Base-by-base conservation (phyloP, 2,329 filamentous ascomycete species). In the Colletotrichum siamense region DNA sequence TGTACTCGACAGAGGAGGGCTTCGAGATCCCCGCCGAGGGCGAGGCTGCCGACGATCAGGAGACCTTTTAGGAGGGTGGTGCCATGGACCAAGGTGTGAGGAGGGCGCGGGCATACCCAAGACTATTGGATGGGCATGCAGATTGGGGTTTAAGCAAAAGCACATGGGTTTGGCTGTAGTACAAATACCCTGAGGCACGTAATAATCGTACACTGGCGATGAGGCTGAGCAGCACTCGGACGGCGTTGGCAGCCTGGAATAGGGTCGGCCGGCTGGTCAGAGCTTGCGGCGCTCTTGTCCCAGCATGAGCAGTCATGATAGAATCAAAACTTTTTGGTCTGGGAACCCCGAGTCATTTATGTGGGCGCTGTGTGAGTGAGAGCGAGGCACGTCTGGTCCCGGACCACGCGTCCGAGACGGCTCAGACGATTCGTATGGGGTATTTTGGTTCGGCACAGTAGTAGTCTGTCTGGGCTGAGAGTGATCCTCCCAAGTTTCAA, bases 1-100 rank as follows among this genome's bases (percentile, higher is more conserved):
- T 99, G 79, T 99, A 99, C 90, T 98, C 96, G 77, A 99, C 97
- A 77, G 97, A 99, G 90, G 93, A 95, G 80, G 93, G 94, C 39
- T 98, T 98, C 82, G 96, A 98, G 89, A 98, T 98, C 81, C 96
- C 96, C 8, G 92, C 93, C 66, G 95, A 97, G 84, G 92, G 89
- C 26, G 94, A 96, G 81, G 92, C 86, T 22, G 85, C 92, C 75
- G 93, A 93, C 79, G 95, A 96, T 83, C 94, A 96, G 85, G 95
- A 97, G 91, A 96, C 94, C 70, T 95, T 95, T 82, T 95, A 86
- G 13, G 34, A 39, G 12, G 65, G 22, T 24, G 71, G 22, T 12
- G 26, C 28, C 8, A 32, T 36, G 34, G 28, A 16, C 32, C 34
- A 28, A 16, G 66, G 44, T 36, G 34, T 15, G 24, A 39, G 16